These are phyloP conservation scores for Teratosphaeria destructans DNA, from an alignment of 2,329 filamentous ascomycete genomes.

Conservation along the genomic window DNA sequence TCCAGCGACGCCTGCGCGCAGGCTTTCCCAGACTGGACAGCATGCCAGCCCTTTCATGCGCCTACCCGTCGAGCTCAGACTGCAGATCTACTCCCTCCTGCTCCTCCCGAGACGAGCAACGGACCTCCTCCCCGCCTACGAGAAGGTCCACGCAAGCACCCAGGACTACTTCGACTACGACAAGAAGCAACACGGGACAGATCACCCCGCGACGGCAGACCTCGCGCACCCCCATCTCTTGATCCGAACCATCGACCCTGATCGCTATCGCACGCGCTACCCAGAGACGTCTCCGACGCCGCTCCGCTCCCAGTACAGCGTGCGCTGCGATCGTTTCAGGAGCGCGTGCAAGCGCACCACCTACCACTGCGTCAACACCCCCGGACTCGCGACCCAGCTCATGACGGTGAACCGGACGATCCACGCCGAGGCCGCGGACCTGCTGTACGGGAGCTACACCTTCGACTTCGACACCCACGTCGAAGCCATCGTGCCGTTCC, in stretches of 20 bases:
- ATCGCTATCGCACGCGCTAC: slow-evolving; percentile 17
- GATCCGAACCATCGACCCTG: slow-evolving; percentile 36
- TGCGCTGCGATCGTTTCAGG: slow-evolving; percentile 32
- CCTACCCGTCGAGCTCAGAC: slow-evolving; percentile 36
- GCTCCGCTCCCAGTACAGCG: slow-evolving; percentile 29
- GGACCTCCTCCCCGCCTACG: slow-evolving; percentile 22
- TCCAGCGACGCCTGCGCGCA: neutral
- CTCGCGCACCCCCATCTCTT: slow-evolving; percentile 25
- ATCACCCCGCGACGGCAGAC: slow-evolving; percentile 8
- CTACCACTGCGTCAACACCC: slow-evolving; percentile 41
- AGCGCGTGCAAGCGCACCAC: slow-evolving; percentile 41
- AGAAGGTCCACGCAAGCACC: slow-evolving; percentile 23
- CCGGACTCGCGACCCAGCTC: slow-evolving; percentile 24
- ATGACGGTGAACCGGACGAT: slow-evolving; percentile 31
- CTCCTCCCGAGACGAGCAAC: slow-evolving; percentile 24
- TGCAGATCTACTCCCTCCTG: slow-evolving; percentile 38
- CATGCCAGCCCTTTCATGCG: slow-evolving; percentile 25
- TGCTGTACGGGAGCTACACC: slow-evolving; percentile 46
- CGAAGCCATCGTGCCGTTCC: slow-evolving; percentile 51
- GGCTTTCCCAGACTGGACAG: neutral
- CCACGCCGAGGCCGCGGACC: slow-evolving; percentile 45
- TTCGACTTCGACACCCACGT: slow-evolving; percentile 52
- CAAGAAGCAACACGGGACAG: slow-evolving; percentile 10
- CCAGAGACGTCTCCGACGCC: slow-evolving; percentile 15
- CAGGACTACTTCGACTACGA: slow-evolving; percentile 35